phyloP scores from a whole-genome alignment of 2,329 filamentous ascomycete species.

The Fusarium gaditjirri region DNA sequence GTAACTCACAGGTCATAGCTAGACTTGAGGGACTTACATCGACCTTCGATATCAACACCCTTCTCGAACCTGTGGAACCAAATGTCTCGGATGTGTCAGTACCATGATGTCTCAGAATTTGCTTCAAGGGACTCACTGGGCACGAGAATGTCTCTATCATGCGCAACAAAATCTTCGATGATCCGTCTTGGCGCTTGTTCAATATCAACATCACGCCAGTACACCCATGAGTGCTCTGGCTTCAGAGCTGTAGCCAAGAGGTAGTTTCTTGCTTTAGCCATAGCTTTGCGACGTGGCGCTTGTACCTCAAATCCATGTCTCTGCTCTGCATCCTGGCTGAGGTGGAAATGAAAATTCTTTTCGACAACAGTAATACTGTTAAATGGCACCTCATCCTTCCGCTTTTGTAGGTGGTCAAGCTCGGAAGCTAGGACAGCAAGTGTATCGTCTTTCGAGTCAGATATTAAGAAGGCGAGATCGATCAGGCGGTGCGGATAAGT shows the following conservation, averaged over 20 bases:
- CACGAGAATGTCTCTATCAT: slow-evolving; percentile 92
- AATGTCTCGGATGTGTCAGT: slow-evolving; percentile 71
- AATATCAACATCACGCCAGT: slow-evolving; percentile 98
- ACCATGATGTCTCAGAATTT: slow-evolving; percentile 8
- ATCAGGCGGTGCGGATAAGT: slow-evolving; percentile 96
- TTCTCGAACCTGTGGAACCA: slow-evolving; percentile 95
- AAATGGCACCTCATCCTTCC: slow-evolving; percentile 84
- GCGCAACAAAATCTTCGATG: slow-evolving; percentile 93
- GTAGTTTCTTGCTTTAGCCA: slow-evolving; percentile 93
- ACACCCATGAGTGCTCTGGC: slow-evolving; percentile 97
- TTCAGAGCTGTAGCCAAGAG: slow-evolving; percentile 85
- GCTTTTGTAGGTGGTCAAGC: slow-evolving; percentile 86
- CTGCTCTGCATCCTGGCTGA: slow-evolving; percentile 83
- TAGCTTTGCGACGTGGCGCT: slow-evolving; percentile 87
- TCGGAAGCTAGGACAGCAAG: slow-evolving; percentile 86
- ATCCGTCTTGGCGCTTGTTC: slow-evolving; percentile 88
- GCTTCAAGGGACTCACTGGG: slow-evolving; percentile 74
- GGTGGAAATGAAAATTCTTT: slow-evolving; percentile 85
- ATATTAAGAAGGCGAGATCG: slow-evolving; percentile 93
- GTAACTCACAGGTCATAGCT: background rate
- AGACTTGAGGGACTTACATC: slow-evolving; percentile 72
- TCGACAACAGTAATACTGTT: slow-evolving; percentile 85
- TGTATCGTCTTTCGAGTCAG: slow-evolving; percentile 92
- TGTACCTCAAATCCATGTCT: slow-evolving; percentile 89
- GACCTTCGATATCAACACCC: slow-evolving; percentile 87